These are phyloP conservation scores for Phytophthora citricola DNA, from an alignment of 352 stramenopile species.

Conservation along the genomic window DNA sequence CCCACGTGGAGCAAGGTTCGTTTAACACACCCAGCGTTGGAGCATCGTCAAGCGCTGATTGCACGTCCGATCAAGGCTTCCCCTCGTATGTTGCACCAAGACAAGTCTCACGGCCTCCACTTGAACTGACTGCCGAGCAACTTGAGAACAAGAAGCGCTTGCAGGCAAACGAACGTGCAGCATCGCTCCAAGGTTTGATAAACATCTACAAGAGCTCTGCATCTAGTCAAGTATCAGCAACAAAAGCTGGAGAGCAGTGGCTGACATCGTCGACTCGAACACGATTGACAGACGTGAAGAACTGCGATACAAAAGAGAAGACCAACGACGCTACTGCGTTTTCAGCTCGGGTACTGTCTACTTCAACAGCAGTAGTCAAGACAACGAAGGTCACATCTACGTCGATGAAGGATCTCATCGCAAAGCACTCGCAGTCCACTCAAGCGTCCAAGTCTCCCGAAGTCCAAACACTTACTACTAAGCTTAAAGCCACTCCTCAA, in stretches of 20 bases:
- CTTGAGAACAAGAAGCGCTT: constrained; percentile 31
- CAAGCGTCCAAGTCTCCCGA: constrained; percentile 6
- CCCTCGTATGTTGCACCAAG: not conserved
- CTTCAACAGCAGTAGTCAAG: constrained; percentile 16
- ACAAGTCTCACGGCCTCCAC: constrained; percentile 12
- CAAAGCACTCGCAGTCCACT: constrained; percentile 31
- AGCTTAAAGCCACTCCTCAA: constrained; percentile 15
- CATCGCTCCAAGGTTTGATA: constrained; percentile 31
- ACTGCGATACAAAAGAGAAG: constrained; percentile 1
- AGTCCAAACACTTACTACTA: not conserved
- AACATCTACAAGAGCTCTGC: constrained; percentile 24
- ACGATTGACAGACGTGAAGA: not conserved
- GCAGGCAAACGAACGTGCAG: constrained; percentile 31
- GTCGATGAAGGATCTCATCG: constrained; percentile 49
- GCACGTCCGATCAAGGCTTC: constrained; percentile 4
- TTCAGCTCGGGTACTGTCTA: constrained; percentile 17
- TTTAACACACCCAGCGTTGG: not conserved
- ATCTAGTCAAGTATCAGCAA: constrained; percentile 1
- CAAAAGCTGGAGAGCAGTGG: constrained; percentile 3
- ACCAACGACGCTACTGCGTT: no score
- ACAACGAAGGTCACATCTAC: constrained; percentile 27
- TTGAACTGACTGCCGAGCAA: constrained; percentile 20
- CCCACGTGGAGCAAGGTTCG: not conserved
- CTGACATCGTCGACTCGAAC: constrained; percentile 13
- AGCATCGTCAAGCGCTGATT: constrained; percentile 1